Percentiles rank a stretch among this genome's conserved stretches.
Conservation (phyloP, 306 rosid genomes). For the Notholithocarpus densiflorus region DNA sequence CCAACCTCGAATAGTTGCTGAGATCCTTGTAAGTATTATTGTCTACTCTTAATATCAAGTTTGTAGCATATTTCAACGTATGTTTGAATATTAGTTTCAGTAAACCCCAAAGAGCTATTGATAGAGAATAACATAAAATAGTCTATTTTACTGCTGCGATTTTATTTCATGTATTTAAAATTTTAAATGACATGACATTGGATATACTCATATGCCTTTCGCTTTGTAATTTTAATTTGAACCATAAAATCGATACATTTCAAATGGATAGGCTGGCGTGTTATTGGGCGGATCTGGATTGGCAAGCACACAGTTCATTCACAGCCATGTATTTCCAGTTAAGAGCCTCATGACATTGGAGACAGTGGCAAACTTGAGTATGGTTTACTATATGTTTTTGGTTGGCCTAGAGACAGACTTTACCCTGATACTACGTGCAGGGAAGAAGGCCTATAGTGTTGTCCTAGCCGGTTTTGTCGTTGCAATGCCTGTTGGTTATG, state of each 20-base stretch:
- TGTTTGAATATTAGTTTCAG: not conserved
- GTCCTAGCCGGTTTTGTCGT: conserved; percentile 34
- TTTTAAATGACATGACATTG: too few relatives aligned
- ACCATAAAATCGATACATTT: too few relatives aligned
- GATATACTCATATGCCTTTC: too few relatives aligned
- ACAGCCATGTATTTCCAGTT: not conserved
- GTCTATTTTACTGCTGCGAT: too few relatives aligned
- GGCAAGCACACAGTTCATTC: not conserved
- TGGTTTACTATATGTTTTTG: conserved; percentile 41
- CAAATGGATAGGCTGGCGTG: conserved; percentile 31
- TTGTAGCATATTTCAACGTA: too few relatives aligned
- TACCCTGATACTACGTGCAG: conserved; percentile 19
- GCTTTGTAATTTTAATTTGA: too few relatives aligned
- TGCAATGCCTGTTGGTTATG: conserved; percentile 23
- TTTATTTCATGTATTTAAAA: too few relatives aligned
- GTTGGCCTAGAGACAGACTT: conserved; percentile 45
- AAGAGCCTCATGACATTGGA: conserved; percentile 16
- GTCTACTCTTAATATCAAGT: not conserved
- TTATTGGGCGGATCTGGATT: conserved; percentile 27
- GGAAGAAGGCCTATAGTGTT: conserved; percentile 24
- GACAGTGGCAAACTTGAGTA: conserved; percentile 25
- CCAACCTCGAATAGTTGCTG: conserved; percentile 35
- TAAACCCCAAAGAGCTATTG: too few relatives aligned
- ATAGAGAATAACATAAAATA: too few relatives aligned
- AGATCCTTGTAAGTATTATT: conserved; percentile 30